Evolutionary conservation across 805 yeast genomes (phyloP), one percentile per base, ranked within the genome.

Genomic region (Starmerella kuoi): DNA sequence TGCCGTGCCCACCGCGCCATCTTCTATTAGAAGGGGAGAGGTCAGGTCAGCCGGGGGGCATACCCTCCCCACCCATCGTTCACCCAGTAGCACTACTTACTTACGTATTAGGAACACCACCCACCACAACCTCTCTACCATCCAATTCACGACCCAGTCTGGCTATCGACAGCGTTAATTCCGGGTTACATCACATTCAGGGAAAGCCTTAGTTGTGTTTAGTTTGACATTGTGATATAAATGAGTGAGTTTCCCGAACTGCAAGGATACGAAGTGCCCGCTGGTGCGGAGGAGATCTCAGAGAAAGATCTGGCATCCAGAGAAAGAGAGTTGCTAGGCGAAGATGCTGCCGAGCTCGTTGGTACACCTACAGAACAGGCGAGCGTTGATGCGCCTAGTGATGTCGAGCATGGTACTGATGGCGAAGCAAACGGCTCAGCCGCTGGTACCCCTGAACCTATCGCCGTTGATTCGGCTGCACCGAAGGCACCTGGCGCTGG

Each of bases 231-330:
- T n/a, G n/a, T n/a, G n/a, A n/a, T n/a, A n/a, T 9, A 25, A 32
- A 54, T 54, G 58, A 88, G 81, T 49, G 78, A 79, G 62, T 80
- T 75, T 60, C 91, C 93, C 37, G 85, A 53, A 38, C 36, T 54
- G 32, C 51, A 53, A 37, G 70, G 73, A 35, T 63, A 62, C n/a
- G 70, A 64, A 5, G 72, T 68, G 2, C 37, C 32, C 5, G 25
- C 41, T 9, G 35, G 28, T 18, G 21, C 33, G 17, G 50, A 47
- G 31, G 55, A 55, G 31, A 47, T 51, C 25, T 48, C 50, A 12
- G 60, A 55, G 40, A 61, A 56, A 44, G 69, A 66, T 48, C 58
- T 65, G 37, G 47, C 61, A 38, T 56, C 63, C 31, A 62, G 70
- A 14, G 70, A 67, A 49, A 54, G 58, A 50, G 69, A 64, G 17